Evolutionary conservation across 2,329 filamentous ascomycete species (phyloP), one percentile per base, ranked within the genome.

Genomic region (Exophiala mesophila): DNA sequence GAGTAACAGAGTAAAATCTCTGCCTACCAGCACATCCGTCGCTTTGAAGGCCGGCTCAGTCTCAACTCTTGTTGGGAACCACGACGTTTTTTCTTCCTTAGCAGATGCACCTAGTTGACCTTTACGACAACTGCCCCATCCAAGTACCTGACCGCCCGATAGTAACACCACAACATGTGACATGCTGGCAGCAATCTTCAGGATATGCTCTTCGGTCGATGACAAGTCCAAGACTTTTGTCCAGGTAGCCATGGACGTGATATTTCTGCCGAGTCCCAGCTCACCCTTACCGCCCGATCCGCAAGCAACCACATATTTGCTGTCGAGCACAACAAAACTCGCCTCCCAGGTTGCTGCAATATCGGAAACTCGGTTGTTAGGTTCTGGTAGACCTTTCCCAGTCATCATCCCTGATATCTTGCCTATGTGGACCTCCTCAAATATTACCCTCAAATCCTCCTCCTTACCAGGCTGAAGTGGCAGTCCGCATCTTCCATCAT

Each of bases 61-160:
- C 12, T 12, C 23, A 16, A 94, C 73, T 62, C 71, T 80, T 7
- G 76, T 69, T 4, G 88, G 88, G 12, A 57, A 58, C 64, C 76
- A 73, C 2, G 82, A 60, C 19, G 80, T 63, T 33, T 64, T 68
- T 6, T 65, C 59, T 0, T 42, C 52, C 4, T 66, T 69, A 19
- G 67, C 65, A 0, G 74, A 73, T 30, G 69, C 63, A 1, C 88
- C 89, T 1, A 94, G 67, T 61, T 98, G 90, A 0, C 86, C 86
- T 59, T 95, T 92, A 17, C 88, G 77, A 10, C 85, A 83, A 55
- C 80, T 86, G 0, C 92, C 92, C 90, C 90, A 97, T 2, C 88
- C 89, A 60, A 85, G 94, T 1, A 82, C 81, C 12, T 84, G 74
- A 0, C 89, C 90, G 58, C 84, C 83, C 31, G 75, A 76, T 3